Conservation (phyloP, 2,329 filamentous ascomycete species). For the Grosmannia penicillata region DNA sequence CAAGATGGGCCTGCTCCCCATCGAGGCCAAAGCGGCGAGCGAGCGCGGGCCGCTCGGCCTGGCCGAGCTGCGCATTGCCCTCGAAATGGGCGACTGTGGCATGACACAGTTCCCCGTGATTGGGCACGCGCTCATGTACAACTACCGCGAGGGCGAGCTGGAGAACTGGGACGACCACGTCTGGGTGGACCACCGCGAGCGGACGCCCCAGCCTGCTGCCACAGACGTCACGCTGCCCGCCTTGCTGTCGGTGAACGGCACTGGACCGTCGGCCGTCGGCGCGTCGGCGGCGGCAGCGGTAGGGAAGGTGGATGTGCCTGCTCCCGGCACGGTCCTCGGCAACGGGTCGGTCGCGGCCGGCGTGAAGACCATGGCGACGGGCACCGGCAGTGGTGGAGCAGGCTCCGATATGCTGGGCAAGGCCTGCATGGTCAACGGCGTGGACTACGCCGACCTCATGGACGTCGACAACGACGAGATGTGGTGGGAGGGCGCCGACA, state of each 20-base stretch:
- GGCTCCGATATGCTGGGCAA: neutral
- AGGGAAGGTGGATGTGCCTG: no score
- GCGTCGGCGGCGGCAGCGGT: no score
- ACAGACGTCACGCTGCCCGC: neutral
- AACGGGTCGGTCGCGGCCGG: no score
- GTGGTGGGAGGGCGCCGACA: constrained; percentile 48
- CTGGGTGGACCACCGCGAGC: constrained; percentile 26
- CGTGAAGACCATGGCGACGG: neutral
- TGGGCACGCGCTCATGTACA: constrained; percentile 52
- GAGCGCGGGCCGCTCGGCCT: constrained; percentile 60
- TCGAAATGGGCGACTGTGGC: constrained; percentile 62
- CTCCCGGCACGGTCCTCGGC: neutral
- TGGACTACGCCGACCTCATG: constrained; percentile 36
- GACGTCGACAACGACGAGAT: constrained; percentile 40
- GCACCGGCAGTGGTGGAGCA: neutral
- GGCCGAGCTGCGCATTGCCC: constrained; percentile 60
- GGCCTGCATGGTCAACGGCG: constrained; percentile 27
- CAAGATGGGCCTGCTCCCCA: constrained; percentile 61
- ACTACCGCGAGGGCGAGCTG: constrained; percentile 62
- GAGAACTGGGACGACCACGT: constrained; percentile 51
- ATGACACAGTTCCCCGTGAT: constrained; percentile 67
- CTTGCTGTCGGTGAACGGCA: neutral
- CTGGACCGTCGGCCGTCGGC: constrained; percentile 2
- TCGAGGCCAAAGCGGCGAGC: constrained; percentile 64
- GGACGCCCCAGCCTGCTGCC: neutral